Percentiles rank a stretch among this genome's conserved stretches.
phyloP scores from a whole-genome alignment of 306 rosid species.

The Clitoria ternatea region DNA sequence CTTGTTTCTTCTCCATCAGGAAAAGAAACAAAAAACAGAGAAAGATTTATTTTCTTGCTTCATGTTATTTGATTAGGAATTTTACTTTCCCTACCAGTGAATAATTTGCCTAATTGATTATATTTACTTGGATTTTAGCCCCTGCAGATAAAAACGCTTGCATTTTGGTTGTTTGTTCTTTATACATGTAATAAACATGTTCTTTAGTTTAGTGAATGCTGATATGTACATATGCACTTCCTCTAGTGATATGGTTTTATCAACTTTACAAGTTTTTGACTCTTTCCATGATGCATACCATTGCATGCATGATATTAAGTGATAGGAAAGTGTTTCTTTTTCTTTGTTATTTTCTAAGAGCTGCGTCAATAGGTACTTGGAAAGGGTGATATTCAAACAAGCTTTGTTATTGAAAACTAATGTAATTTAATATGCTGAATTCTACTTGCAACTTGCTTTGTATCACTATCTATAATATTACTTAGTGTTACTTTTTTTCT shows the following conservation, averaged over 20 bases:
- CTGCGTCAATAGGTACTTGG: not conserved
- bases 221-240: not conserved
- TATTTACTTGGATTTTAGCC: not conserved
- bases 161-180: not conserved
- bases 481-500: not conserved
- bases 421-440: not conserved
- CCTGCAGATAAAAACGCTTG: not conserved
- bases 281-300: not conserved
- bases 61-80: not conserved
- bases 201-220: conserved; percentile 1
- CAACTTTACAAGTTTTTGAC: not conserved
- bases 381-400: not conserved
- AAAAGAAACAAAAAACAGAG: not conserved
- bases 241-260: conserved; percentile 4
- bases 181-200: not conserved
- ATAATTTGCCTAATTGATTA: not conserved
- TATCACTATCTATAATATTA: not conserved
- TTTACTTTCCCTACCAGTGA: not conserved
- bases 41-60: not conserved
- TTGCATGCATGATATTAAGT: not conserved
- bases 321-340: not conserved
- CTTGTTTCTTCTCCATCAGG: not conserved
- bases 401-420: not conserved
- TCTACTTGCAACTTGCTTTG: not conserved
- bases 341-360: not conserved